phyloP scores from a whole-genome alignment of 1,284 basidiomycete genomes.

The Cystobasidium slooffiae region DNA sequence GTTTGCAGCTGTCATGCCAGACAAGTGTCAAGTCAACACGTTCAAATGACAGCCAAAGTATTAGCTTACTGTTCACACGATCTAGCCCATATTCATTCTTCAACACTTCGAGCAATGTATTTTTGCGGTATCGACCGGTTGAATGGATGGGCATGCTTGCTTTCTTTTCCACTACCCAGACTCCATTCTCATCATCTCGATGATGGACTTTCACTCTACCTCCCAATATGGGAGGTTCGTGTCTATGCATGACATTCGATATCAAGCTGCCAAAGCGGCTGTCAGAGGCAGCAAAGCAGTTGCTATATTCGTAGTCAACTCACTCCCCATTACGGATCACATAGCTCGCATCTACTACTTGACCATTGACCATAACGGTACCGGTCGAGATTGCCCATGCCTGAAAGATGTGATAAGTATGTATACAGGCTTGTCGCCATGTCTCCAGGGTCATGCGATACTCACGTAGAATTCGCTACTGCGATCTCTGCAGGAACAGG shows the following conservation, averaged over 20 bases:
- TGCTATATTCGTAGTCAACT: constrained; percentile 65
- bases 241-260: constrained; percentile 57
- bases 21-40: background rate
- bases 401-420: constrained; percentile 54
- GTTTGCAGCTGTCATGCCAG: constrained; percentile 73
- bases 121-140: constrained; percentile 82
- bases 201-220: constrained; percentile 79
- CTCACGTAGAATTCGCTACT: constrained; percentile 50
- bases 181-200: constrained; percentile 75
- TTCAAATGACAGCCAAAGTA: constrained; percentile 2
- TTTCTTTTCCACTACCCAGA: constrained; percentile 92
- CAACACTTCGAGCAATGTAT: constrained; percentile 86
- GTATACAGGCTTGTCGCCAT: no score
- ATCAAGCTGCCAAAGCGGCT: constrained; percentile 37
- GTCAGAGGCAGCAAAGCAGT: background rate
- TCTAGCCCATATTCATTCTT: constrained; percentile 80
- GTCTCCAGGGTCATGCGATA: no score
- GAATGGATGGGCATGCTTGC: constrained; percentile 76
- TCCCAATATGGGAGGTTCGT: constrained; percentile 92
- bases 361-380: constrained; percentile 90
- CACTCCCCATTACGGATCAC: constrained; percentile 81
- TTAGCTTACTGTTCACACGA: constrained; percentile 76
- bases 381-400: constrained; percentile 86
- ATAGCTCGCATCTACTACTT: constrained; percentile 75
- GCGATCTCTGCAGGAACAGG: constrained; percentile 47